phyloP scores from a whole-genome alignment of 306 rosid species.

The Rosa persica region DNA sequence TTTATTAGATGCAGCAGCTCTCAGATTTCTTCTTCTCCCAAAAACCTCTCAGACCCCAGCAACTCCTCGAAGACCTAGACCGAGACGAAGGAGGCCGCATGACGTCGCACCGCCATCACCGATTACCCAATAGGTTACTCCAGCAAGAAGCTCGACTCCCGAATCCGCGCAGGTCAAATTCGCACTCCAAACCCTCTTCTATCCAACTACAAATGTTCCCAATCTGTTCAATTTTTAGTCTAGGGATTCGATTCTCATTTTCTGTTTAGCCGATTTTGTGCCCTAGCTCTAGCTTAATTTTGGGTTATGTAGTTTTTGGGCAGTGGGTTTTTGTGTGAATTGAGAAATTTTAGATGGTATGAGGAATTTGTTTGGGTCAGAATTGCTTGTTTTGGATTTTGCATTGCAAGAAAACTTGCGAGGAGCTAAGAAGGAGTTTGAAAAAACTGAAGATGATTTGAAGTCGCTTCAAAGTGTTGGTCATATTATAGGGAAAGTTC shows the following conservation, averaged over 20 bases:
- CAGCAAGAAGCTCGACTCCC: constrained; percentile 81
- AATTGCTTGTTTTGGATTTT: constrained; percentile 9
- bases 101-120: constrained; percentile 58
- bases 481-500: constrained; percentile 91
- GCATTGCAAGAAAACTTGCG: constrained; percentile 79
- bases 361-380: background rate
- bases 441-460: too few species aligned
- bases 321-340: background rate
- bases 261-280: background rate
- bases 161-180: constrained; percentile 73
- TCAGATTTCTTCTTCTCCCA: background rate
- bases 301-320: background rate
- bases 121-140: constrained; percentile 77
- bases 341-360: background rate
- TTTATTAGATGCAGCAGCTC: background rate
- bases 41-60: background rate
- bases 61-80: constrained; percentile 43
- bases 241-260: background rate
- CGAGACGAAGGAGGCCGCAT: constrained; percentile 61
- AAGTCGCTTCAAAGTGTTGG: constrained; percentile 92
- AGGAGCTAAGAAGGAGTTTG: constrained; percentile 73
- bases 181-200: constrained; percentile 4
- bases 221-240: background rate
- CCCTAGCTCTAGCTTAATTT: background rate
- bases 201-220: background rate